A percentile compares a stretch with the other conserved stretches of the same genome.
Conservation (phyloP, 345 rosid genomes). For the Lumnitzera racemosa region DNA sequence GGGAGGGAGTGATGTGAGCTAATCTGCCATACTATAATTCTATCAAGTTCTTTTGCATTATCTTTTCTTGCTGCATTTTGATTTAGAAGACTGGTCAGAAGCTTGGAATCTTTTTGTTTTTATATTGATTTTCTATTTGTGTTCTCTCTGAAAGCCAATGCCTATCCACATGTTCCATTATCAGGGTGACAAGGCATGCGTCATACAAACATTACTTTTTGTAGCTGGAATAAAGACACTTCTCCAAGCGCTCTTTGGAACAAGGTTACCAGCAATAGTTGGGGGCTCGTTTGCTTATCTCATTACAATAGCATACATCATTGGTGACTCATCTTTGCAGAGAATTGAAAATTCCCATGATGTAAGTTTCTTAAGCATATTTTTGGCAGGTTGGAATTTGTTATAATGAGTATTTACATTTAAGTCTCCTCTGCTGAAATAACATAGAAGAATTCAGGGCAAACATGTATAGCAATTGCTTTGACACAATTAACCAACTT, state of each 20-base stretch:
- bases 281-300: slow-evolving; percentile 80
- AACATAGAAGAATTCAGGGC: no score
- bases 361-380: slow-evolving; percentile 25
- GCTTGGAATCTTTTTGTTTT: no score
- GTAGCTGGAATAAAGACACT: slow-evolving; percentile 87
- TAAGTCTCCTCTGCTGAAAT: no score
- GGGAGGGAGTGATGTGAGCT: slow-evolving; percentile 81
- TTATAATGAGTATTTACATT: no score
- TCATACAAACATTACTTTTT: slow-evolving; percentile 83
- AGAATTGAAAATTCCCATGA: slow-evolving; percentile 54
- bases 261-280: slow-evolving; percentile 85
- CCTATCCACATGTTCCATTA: not conserved
- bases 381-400: no score
- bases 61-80: not conserved
- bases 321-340: slow-evolving; percentile 63
- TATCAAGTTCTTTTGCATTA: slow-evolving; percentile 2
- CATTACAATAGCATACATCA: slow-evolving; percentile 67
- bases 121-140: not conserved
- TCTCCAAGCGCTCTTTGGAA: slow-evolving; percentile 80
- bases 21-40: not conserved
- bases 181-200: slow-evolving; percentile 83
- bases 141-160: slow-evolving; percentile 1
- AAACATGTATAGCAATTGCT: no score
- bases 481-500: no score
- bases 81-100: not conserved